Evolutionary conservation across 2,329 filamentous ascomycete genomes (phyloP), one percentile per base, ranked within the genome.

Genomic region (Ascomycota sp.): DNA sequence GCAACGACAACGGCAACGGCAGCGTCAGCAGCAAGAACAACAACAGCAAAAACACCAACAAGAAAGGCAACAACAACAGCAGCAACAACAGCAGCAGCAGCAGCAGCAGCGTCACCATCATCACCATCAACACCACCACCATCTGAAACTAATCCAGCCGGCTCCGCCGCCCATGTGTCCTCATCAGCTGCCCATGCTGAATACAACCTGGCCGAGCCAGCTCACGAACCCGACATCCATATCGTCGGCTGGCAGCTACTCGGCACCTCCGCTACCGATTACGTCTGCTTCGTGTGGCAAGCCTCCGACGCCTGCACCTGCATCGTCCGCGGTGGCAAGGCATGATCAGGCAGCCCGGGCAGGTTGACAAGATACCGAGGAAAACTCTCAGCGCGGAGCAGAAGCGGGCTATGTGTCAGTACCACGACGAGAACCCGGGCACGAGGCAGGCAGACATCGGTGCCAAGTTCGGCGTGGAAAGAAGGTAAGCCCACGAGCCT

Each of bases 381-480:
- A 82, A 82, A 53, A 95, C 86, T 2, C 61, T 98, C 41, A 94
- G 83, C 7, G 81, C 93, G 45, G 75, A 81, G 34, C 85, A 95
- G 49, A 77, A 89, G 38, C 69, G 83, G 39, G 69, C 72, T 27
- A 98, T 98, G 85, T 98, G 89, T 52, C 69, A 82, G 46, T 94
- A 86, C 51, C 79, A 86, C 42, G 78, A 89, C 47, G 77, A 92
- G 37, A 75, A 95, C 47, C 89, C 86, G 15, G 75, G 71, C 29
- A 75, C 82, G 27, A 93, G 93, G 55, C 89, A 98, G 57, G 89
- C 83, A 12, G 86, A 95, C 46, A 98, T 98, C 54, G 89, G 89
- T 55, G 77, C 75, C 34, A 73, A 83, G 48, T 98, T 98, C 55
- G 86, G 85, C 23, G 89, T 98, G 30, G 89, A 98, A 57, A 64